Evolutionary conservation across 2,329 filamentous ascomycete species (phyloP).

Genomic region (Aspergillus chevalieri): DNA sequence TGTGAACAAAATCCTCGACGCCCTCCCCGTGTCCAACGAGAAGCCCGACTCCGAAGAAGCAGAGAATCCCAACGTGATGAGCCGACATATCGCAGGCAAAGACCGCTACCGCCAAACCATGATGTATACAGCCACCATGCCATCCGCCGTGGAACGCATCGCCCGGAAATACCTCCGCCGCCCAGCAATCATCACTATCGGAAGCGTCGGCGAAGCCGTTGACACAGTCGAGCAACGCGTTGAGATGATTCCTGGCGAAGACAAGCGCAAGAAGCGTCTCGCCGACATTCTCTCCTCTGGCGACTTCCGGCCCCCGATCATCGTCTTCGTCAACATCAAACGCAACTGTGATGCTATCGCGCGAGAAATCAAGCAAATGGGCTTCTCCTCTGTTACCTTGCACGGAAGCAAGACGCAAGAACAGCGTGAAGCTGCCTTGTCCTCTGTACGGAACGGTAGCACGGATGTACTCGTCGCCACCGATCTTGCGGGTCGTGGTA

Average conservation of each 20-base stretch:
- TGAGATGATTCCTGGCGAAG: slow-evolving; percentile 83
- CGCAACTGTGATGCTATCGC: slow-evolving; percentile 95
- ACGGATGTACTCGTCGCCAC: slow-evolving; percentile 91
- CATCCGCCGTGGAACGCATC: slow-evolving; percentile 82
- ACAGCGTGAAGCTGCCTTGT: slow-evolving; percentile 87
- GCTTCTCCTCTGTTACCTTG: slow-evolving; percentile 80
- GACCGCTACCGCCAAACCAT: slow-evolving; percentile 93
- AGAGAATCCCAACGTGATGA: slow-evolving; percentile 81
- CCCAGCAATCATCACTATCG: slow-evolving; percentile 89
- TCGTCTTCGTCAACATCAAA: slow-evolving; percentile 99
- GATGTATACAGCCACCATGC: slow-evolving; percentile 99
- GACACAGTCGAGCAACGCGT: slow-evolving; percentile 97
- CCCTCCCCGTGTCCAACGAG: slow-evolving; percentile 84
- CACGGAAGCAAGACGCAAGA: slow-evolving; percentile 97
- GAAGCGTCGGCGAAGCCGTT: slow-evolving; percentile 89
- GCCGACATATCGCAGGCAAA: slow-evolving; percentile 64
- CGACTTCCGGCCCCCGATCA: slow-evolving; percentile 82
- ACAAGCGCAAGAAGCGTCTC: slow-evolving; percentile 95
- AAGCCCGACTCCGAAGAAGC: slow-evolving; percentile 92
- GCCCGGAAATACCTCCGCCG: slow-evolving; percentile 94
- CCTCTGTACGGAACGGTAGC: slow-evolving; percentile 70
- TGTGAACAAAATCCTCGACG: slow-evolving; percentile 94
- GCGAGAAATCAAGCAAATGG: slow-evolving; percentile 88
- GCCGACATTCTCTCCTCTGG: slow-evolving; percentile 76
- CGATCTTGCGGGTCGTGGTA: slow-evolving; percentile 92